Evolutionary conservation across 371 early-diverging fungal species (phyloP).

Genomic region (Mucor mucedo): DNA sequence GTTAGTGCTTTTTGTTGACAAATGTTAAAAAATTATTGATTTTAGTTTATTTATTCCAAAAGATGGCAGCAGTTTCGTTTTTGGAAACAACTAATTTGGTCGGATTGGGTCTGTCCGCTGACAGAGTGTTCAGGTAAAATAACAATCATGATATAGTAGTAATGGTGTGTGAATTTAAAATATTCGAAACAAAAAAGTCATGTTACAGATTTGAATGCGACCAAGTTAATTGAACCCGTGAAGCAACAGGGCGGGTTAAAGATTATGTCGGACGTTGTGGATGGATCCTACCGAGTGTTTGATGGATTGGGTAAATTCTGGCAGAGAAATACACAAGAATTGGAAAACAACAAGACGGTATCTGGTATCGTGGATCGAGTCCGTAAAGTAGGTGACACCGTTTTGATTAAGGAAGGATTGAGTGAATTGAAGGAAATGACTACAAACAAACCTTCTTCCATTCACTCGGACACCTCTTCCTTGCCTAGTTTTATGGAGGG

Average conservation of each 20-base stretch:
- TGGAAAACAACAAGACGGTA: conserved; percentile 13
- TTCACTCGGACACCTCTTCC: conserved; percentile 9
- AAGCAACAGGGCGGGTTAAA: conserved; percentile 36
- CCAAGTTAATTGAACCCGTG: conserved; percentile 5
- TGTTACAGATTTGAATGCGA: conserved; percentile 42
- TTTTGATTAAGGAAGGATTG: conserved; percentile 12
- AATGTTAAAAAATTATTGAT: background rate
- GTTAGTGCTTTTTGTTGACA: conserved; percentile 18
- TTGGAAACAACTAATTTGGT: conserved; percentile 54
- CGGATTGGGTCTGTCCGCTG: conserved; percentile 54
- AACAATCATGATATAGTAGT: no score
- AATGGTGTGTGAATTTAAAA: background rate
- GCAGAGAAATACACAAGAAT: conserved; percentile 39
- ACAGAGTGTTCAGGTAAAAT: conserved; percentile 42
- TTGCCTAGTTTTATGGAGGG: conserved; percentile 31
- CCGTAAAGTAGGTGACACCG: conserved; percentile 25
- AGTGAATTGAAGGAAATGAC: conserved; percentile 44
- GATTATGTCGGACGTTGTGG: conserved; percentile 49
- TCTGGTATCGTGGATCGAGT: conserved; percentile 23
- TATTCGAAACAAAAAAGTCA: conserved; percentile 22
- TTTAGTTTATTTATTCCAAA: background rate
- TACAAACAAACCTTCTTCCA: background rate
- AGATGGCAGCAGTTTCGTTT: conserved; percentile 55
- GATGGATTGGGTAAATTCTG: conserved; percentile 55
- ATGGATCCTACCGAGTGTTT: conserved; percentile 48